Evolutionary conservation across 2,329 filamentous ascomycete species (phyloP).

Genomic region (Cladosporium cucumerinum): DNA sequence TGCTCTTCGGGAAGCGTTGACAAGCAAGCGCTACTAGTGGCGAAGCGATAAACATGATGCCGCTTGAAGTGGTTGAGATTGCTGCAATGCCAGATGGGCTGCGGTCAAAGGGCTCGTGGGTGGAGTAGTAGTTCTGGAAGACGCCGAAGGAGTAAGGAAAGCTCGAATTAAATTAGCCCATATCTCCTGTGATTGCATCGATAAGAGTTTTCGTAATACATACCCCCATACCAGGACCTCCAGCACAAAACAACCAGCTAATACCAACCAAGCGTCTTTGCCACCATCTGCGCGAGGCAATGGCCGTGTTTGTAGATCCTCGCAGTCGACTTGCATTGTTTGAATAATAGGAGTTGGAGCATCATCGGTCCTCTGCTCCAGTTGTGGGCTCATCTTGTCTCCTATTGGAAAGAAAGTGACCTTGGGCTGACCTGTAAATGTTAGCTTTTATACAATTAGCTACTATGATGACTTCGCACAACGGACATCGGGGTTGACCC

Average conservation of each 20-base stretch:
- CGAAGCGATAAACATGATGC: conserved; percentile 48
- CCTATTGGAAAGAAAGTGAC: not conserved
- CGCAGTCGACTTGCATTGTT: not conserved
- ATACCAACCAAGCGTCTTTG: conserved; percentile 44
- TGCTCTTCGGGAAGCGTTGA: conserved; percentile 38
- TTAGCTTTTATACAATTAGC: not conserved
- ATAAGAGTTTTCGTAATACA: not conserved
- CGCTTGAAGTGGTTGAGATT: conserved; percentile 45
- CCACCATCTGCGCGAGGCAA: conserved; percentile 39
- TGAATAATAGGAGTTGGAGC: not conserved
- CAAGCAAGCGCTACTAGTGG: conserved; percentile 40
- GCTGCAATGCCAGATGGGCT: conserved; percentile 38
- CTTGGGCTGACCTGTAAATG: not conserved
- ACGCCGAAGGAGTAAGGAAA: conserved; percentile 28
- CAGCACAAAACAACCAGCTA: conserved; percentile 42
- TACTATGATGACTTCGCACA: not conserved
- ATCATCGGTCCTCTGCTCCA: not conserved
- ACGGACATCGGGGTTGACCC: not conserved
- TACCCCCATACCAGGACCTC: conserved; percentile 29
- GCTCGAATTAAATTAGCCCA: not conserved
- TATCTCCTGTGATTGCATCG: not conserved
- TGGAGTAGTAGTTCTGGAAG: conserved; percentile 28
- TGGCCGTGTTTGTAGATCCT: conserved; percentile 17
- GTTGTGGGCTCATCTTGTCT: not conserved
- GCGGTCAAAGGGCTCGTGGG: conserved; percentile 21